Base-by-base conservation (phyloP, 1,139 yeast species). In the Hyphopichia fennica region DNA sequence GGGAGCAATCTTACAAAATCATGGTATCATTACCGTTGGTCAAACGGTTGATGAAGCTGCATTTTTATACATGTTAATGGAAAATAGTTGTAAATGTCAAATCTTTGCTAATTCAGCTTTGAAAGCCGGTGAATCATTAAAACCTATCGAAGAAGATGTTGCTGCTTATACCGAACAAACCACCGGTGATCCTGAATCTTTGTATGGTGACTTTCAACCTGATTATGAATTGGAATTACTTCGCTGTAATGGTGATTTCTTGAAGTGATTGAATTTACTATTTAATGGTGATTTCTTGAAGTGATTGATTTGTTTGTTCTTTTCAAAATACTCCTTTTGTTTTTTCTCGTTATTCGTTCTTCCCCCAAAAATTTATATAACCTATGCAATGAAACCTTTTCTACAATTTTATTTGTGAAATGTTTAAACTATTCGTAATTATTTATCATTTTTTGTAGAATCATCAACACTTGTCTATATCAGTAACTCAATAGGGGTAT, bases 11-110 rank as follows among this genome's bases (percentile, higher is more conserved):
- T 71, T 87, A 52, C 86, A 81, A 57, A 87, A 86, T 64, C 95
- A 87, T 57, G 95, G 95, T 13, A 71, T 87, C 34, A 62, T 87
- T 50, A 87, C 95, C 1, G 87, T 84, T 3, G 96, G 95, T 9
- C 50, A 66, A 29, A 86, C 91, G 1, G 87, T 87, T 10, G 95
- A 86, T 56, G 95, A 87, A 65, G 95, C 95, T 2, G 93, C 93
- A 2, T 82, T 81, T 55, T 62, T 85, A 45, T 87, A 81, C 61
- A 75, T 83, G 0, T 67, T 84, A 46, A 67, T 82, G 78, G 96
- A 87, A 57, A 77, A 78, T 54, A 62, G 80, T 9, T 87, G 95
- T 58, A 78, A 85, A 54, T 79, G 79, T n/a, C 95, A 87, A 62
- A 63, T 87, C 52, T 62, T 79, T 46, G 90, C 81, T 4, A 83